phyloP scores from a whole-genome alignment of 495 filamentous ascomycete species.

The Tetracladium marchalianum region DNA sequence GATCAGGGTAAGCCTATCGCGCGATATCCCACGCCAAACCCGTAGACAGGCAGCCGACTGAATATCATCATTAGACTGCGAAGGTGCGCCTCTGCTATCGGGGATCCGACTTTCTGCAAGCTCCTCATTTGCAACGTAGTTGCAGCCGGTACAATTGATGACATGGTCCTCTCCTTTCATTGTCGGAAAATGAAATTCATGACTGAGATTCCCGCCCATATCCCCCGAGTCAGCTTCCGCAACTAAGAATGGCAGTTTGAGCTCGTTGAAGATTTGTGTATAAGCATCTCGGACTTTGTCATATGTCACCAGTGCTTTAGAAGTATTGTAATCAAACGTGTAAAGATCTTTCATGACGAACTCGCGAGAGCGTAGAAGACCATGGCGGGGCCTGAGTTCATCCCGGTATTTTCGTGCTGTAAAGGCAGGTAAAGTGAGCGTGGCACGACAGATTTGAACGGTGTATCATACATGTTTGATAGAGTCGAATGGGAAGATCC shows the following conservation, averaged over 20 bases:
- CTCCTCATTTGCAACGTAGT: conserved; percentile 79
- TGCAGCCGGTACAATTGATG: conserved; percentile 62
- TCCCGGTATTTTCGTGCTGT: conserved; percentile 90
- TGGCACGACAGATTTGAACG: conserved; percentile 1
- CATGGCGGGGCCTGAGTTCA: conserved; percentile 79
- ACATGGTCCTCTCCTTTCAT: conserved; percentile 77
- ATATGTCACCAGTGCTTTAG: conserved; percentile 69
- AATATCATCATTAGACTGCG: too few species aligned
- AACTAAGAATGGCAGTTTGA: conserved; percentile 74
- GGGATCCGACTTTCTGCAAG: conserved; percentile 36
- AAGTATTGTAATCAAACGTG: conserved; percentile 69
- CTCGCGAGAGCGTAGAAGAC: conserved; percentile 80
- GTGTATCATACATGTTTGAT: conserved; percentile 68
- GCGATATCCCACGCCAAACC: conserved; percentile 60
- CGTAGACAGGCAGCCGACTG: neutral
- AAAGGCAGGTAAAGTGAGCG: conserved; percentile 7
- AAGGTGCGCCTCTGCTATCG: neutral
- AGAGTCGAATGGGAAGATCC: conserved; percentile 75
- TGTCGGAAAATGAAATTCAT: conserved; percentile 87
- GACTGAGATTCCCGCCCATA: conserved; percentile 86
- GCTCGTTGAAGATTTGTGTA: conserved; percentile 62
- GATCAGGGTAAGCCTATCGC: conserved; percentile 54
- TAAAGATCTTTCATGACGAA: conserved; percentile 99
- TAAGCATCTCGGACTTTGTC: conserved; percentile 61
- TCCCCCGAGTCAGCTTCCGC: conserved; percentile 90